phyloP scores from a whole-genome alignment of 1,284 basidiomycete species.

The Phellopilus nigrolimitatus region DNA sequence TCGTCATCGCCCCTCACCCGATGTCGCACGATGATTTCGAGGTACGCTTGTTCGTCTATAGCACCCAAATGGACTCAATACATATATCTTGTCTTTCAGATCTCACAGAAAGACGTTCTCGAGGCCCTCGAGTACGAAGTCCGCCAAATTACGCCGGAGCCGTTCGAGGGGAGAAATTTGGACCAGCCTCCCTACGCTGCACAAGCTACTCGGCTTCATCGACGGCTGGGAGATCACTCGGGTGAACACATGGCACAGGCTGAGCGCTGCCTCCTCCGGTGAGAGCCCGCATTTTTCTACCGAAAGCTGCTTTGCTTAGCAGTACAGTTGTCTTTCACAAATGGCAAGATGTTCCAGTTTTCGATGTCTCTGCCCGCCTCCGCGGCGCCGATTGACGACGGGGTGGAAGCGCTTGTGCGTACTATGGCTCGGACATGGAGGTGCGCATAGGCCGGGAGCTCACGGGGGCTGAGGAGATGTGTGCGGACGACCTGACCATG shows the following conservation, averaged over 20 bases:
- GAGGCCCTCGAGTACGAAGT: constrained; percentile 42
- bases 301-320: constrained; percentile 8
- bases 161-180: constrained; percentile 54
- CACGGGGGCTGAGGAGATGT: neutral
- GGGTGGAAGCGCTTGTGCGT: constrained; percentile 36
- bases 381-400: constrained; percentile 41
- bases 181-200: constrained; percentile 46
- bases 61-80: neutral
- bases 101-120: constrained; percentile 54
- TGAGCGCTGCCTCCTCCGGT: constrained; percentile 47
- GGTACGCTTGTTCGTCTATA: constrained; percentile 12
- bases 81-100: constrained; percentile 30
- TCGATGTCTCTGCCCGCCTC: constrained; percentile 48
- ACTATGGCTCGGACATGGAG: constrained; percentile 34
- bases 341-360: constrained; percentile 45
- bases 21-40: constrained; percentile 25
- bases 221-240: constrained; percentile 43
- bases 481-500: neutral
- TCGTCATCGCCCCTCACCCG: constrained; percentile 24
- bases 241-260: constrained; percentile 42
- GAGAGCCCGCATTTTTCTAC: constrained; percentile 17
- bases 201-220: constrained; percentile 34
- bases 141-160: constrained; percentile 50
- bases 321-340: constrained; percentile 29
- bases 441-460: neutral